Conservation (phyloP, 2,329 filamentous ascomycete species). For the Orbilia javanica region DNA sequence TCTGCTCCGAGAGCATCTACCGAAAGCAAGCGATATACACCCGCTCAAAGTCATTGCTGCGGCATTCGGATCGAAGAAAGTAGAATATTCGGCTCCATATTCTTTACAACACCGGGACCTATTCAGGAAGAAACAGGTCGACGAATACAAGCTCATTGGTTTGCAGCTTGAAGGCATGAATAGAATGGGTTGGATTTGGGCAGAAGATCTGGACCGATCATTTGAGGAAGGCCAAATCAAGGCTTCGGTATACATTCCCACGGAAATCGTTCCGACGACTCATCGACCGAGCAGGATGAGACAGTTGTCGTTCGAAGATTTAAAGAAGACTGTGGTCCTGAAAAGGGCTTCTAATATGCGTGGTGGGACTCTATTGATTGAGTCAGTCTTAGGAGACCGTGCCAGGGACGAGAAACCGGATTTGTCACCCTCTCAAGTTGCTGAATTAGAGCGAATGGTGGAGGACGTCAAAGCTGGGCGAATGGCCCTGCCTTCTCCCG, state of each 20-base stretch:
- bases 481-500: no score
- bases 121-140: slow-evolving; percentile 21
- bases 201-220: slow-evolving; percentile 38
- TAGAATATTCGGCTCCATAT: slow-evolving; percentile 44
- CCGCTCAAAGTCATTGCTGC: slow-evolving; percentile 27
- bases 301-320: not conserved
- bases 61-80: slow-evolving; percentile 31
- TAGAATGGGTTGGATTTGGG: slow-evolving; percentile 56
- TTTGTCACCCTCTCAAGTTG: not conserved
- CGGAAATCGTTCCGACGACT: not conserved
- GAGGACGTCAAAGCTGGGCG: not conserved
- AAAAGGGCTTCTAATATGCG: not conserved
- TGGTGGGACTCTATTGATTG: not conserved
- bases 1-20: slow-evolving; percentile 18
- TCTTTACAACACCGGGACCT: not conserved
- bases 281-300: slow-evolving; percentile 12
- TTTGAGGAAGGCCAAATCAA: slow-evolving; percentile 47
- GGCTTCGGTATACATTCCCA: slow-evolving; percentile 38
- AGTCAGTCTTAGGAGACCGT: not conserved
- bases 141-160: slow-evolving; percentile 40
- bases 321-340: not conserved
- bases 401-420: not conserved
- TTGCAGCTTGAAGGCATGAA: slow-evolving; percentile 43
- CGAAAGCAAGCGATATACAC: not conserved
- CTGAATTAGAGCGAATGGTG: not conserved